Base-by-base conservation (phyloP, 2,329 filamentous ascomycete genomes). In the Intubia oerlemansii region DNA sequence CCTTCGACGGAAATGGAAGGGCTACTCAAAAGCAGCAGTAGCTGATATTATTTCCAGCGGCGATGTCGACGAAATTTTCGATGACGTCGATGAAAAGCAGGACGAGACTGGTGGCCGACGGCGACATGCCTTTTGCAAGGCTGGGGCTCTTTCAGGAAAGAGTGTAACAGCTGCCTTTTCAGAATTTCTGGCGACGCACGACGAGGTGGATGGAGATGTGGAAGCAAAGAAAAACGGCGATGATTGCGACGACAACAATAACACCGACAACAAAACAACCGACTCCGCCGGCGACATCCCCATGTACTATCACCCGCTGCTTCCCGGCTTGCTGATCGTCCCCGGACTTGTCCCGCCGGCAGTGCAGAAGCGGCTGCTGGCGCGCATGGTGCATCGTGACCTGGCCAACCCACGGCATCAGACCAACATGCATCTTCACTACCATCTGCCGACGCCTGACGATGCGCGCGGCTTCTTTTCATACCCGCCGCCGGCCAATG, bases 261-360 rank as follows among this genome's bases (percentile, higher is more conserved):
- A 26, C 10, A 9, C 5, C 10, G 12, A 7, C 17, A 3, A 5
- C 10, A 1, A 11, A 7, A 2, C 7, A 12, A n/a, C n/a, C n/a
- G n/a, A n/a, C n/a, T n/a, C n/a, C n/a, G n/a, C n/a, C n/a, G n/a
- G n/a, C 10, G 45, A 49, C 23, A 51, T 44, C 10, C 52, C 57
- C 5, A 51, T 75, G n/a, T 71, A 75, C 39, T 64, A 67, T 39
- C 66, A 79, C 38, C 56, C 62, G 2, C 45, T 71, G 17, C 51
- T 85, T 27, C 76, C 77, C 48, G 85, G 85, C 35, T 66, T 98
- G 8, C 59, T 77, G 32, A 63, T 95, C 29, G 53, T 84, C 3
- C 84, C 84, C 10, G 62, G 63, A 16, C 55, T 95, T 7, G 52
- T 95, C 8, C 73, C 82, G 5, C 60, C 65, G 11, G 42, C 53